Base-by-base conservation (phyloP, 345 rosid genomes). In the Eucalyptus cloeziana region DNA sequence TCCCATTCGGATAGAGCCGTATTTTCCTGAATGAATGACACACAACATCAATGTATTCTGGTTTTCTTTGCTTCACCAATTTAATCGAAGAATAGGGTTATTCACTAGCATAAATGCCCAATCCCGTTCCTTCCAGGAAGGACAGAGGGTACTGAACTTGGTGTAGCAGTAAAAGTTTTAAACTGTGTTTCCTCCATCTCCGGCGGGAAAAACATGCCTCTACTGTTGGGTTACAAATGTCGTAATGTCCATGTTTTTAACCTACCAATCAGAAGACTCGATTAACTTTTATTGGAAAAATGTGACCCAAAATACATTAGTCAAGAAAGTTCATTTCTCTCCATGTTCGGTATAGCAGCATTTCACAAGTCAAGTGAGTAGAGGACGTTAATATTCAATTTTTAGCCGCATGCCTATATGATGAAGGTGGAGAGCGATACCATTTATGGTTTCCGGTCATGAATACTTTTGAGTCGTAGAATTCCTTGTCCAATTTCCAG, bases 21-120 rank as follows among this genome's bases (percentile, higher is more conserved):
- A 94, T 90, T 87, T 88, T 91, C 95, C 95, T 94, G 92, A 47
- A 40, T 43, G 27, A 71, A 71, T 71, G 81, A 33, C 22, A 19
- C 81, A 40, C 40, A 37, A 6, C 10, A 14, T 71, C 81, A 33
- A 71, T 37, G 25, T 71, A 33, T 33, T 71, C 81, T 33, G 25
- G 81, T 71, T 71, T 64, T 71, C 81, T 71, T 3, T 5, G 1
- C 81, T 71, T 71, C 81, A 71, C 25, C 40, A 71, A 3, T 21
- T 33, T 33, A 30, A 64, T 64, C 3, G 10, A n/a, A 30, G 19
- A 64, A 64, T 64, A 33, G 44, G 40, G 44, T 71, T 1, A 71
- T 71, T 71, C 81, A 37, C 13, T 33, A 33, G 24, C 80, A 17
- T 71, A 71, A 69, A 71, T 19, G 44, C 45, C 44, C 25, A 19